phyloP scores from a whole-genome alignment of 1,284 basidiomycete genomes.

The Austroboletus novae-zelandiae region DNA sequence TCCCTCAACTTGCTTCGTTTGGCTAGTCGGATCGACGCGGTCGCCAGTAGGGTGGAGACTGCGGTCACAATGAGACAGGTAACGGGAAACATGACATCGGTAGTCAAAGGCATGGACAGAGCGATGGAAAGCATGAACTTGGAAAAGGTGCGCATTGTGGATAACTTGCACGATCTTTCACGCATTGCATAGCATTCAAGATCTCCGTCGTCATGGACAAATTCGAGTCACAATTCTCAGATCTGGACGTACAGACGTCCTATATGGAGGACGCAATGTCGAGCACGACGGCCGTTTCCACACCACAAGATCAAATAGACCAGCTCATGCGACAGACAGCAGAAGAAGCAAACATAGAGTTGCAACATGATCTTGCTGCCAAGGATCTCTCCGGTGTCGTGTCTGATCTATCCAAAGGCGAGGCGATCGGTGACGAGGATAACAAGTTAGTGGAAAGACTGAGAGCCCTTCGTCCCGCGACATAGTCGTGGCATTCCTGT shows the following conservation, averaged over 20 bases:
- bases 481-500: constrained; percentile 35
- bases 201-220: constrained; percentile 99
- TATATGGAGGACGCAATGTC: constrained; percentile 99
- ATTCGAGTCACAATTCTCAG: constrained; percentile 95
- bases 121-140: constrained; percentile 99
- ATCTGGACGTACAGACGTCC: constrained; percentile 96
- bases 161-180: not conserved
- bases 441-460: constrained; percentile 77
- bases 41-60: constrained; percentile 96
- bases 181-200: constrained; percentile 42
- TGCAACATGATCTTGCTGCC: constrained; percentile 85
- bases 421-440: constrained; percentile 74
- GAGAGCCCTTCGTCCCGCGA: constrained; percentile 76
- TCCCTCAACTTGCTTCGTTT: constrained; percentile 86
- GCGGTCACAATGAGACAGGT: constrained; percentile 97
- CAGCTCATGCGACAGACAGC: constrained; percentile 90
- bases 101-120: constrained; percentile 98
- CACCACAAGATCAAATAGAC: constrained; percentile 98
- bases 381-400: constrained; percentile 55
- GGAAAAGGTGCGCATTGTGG: constrained; percentile 62
- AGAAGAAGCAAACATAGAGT: constrained; percentile 95
- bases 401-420: constrained; percentile 52
- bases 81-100: constrained; percentile 93
- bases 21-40: constrained; percentile 92
- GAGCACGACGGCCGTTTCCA: constrained; percentile 88